Conservation (phyloP, 2,329 filamentous ascomycete species). For the Pseudocercospora ulei region DNA sequence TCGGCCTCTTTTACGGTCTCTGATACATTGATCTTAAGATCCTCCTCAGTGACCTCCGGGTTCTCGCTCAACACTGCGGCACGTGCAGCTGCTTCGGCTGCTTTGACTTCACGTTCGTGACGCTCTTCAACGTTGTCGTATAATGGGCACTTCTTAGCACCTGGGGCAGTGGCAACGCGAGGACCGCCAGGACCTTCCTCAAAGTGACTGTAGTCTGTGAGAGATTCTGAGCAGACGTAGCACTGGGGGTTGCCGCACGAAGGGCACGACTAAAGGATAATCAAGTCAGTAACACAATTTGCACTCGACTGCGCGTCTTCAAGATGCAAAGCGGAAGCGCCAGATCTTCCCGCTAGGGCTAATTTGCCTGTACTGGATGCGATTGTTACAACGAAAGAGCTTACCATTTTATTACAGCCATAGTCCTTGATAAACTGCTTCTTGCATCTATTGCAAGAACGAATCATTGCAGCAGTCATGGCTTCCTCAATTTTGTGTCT, state of each 20-base stretch:
- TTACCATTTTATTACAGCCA: slow-evolving; percentile 72
- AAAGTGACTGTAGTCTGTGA: slow-evolving; percentile 62
- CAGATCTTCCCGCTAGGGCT: too few species aligned
- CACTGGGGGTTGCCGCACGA: slow-evolving; percentile 50
- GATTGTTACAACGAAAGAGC: neutral
- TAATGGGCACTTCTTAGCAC: slow-evolving; percentile 50
- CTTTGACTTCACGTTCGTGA: slow-evolving; percentile 54
- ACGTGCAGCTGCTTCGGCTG: slow-evolving; percentile 51
- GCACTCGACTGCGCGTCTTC: too few species aligned
- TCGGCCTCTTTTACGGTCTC: slow-evolving; percentile 32
- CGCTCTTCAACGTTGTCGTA: slow-evolving; percentile 54
- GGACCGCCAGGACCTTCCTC: slow-evolving; percentile 37
- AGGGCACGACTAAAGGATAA: slow-evolving; percentile 49
- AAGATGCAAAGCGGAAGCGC: too few species aligned
- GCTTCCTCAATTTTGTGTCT: slow-evolving; percentile 69
- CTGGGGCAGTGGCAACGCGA: slow-evolving; percentile 33
- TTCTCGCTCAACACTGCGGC: slow-evolving; percentile 50
- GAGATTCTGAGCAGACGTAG: slow-evolving; percentile 60
- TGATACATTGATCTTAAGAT: slow-evolving; percentile 53
- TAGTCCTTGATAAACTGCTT: slow-evolving; percentile 67
- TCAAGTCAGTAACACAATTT: slow-evolving; percentile 9
- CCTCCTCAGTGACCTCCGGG: slow-evolving; percentile 50
- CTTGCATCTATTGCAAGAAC: slow-evolving; percentile 62
- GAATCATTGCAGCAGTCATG: slow-evolving; percentile 69
- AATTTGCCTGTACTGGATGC: neutral